phyloP scores from a whole-genome alignment of 78 protist species.

The Abeoforma whisleri region DNA sequence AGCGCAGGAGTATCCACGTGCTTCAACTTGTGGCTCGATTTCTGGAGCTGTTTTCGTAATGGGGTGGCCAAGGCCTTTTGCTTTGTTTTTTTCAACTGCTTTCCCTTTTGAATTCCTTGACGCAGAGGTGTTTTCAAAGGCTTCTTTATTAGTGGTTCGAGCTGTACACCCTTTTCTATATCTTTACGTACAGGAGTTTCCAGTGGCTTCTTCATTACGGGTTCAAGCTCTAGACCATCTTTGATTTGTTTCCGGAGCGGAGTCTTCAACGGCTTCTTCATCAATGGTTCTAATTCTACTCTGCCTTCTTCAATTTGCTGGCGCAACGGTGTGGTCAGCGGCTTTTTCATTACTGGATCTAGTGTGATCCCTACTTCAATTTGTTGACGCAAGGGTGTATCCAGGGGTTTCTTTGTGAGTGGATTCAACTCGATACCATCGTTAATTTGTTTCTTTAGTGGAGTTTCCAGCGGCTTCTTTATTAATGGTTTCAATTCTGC shows the following conservation, averaged over 20 bases:
- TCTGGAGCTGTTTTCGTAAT: no score
- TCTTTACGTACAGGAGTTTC: neutral
- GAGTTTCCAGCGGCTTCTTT: no score
- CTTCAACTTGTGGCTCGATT: no score
- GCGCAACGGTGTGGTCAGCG: neutral
- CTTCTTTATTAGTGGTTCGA: neutral
- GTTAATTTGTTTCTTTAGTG: no score
- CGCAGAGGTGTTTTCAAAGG: no score
- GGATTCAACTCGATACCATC: no score
- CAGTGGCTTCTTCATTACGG: neutral
- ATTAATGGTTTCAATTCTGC: no score
- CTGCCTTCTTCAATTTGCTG: neutral
- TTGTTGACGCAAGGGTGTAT: neutral
- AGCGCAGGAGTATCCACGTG: no score
- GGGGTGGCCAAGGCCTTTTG: no score
- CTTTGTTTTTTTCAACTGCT: no score
- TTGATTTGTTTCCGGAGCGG: neutral
- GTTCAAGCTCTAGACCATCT: neutral
- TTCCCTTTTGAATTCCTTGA: no score
- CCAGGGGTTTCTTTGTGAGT: no score
- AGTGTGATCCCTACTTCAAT: neutral
- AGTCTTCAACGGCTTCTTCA: constrained; percentile 2
- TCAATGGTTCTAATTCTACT: neutral
- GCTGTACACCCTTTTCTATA: neutral
- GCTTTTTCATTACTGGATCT: neutral